Conservation (phyloP, 2,329 filamentous ascomycete species). For the Aspergillus pseudoterreus region DNA sequence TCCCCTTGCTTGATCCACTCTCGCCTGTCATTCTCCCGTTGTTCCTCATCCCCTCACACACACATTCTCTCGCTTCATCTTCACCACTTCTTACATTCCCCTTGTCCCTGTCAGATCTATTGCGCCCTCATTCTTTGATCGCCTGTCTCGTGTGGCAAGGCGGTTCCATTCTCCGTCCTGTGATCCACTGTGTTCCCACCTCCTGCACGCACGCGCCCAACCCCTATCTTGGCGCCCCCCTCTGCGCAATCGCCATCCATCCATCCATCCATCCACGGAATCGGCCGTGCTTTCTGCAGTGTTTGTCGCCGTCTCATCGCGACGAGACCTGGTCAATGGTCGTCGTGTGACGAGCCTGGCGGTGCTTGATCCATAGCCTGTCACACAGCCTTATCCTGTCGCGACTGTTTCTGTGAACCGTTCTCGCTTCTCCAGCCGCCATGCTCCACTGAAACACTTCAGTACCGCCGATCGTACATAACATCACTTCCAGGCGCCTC, state of each 20-base stretch:
- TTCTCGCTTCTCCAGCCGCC: not conserved
- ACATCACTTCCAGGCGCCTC: not conserved
- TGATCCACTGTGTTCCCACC: not conserved
- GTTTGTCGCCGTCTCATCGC: not conserved
- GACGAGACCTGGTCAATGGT: not conserved
- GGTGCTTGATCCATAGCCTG: too few relatives aligned
- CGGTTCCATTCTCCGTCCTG: too few relatives aligned
- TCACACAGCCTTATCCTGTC: not conserved
- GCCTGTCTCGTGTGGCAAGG: not conserved
- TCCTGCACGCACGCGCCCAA: not conserved
- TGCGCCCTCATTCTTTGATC: not conserved
- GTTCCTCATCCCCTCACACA: not conserved
- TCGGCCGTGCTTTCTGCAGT: not conserved
- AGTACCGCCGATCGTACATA: slow-evolving; percentile 12
- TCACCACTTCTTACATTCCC: not conserved
- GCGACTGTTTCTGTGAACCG: not conserved
- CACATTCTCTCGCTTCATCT: too few relatives aligned
- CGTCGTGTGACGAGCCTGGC: not conserved
- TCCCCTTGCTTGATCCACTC: not conserved
- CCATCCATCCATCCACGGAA: not conserved
- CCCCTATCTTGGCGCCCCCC: not conserved
- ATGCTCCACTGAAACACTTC: not conserved
- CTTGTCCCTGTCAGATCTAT: not conserved
- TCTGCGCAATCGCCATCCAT: not conserved
- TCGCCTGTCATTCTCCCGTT: not conserved